Evolutionary conservation across 169 alveolate species (phyloP), one percentile per base, ranked within the genome.

Genomic region (Amoebophrya sp.): DNA sequence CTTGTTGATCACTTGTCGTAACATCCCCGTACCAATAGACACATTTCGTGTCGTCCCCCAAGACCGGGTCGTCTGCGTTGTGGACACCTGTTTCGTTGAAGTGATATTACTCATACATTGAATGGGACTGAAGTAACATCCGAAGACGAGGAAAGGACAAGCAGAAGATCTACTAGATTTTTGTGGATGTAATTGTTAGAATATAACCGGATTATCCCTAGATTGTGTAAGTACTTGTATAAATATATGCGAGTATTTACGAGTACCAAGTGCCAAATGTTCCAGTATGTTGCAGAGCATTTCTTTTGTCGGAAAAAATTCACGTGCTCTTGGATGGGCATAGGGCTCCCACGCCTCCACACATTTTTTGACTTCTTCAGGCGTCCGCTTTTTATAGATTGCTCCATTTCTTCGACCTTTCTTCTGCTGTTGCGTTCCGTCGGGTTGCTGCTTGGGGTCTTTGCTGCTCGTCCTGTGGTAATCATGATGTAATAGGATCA

Each of bases 11-110:
- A 47, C 91, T 93, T 83, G 91, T 93, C 24, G 94, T 93, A 41
- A 93, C 94, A 40, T 93, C 94, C 14, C 94, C 92, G 41, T 54
- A 90, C 94, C 94, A 93, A 38, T 91, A 93, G 36, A 93, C 94
- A 38, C 94, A 93, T 77, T 92, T 90, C 92, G 92, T 90, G 54
- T 93, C 94, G 0, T 47, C 91, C 0, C 94, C 94, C 41, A 92
- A 89, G 65, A 93, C 90, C 0, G 94, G 94, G 36, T 93, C 94
- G 26, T 91, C 93, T 33, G 39, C 41, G 89, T 53, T 89, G 92
- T 93, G 93, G 93, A 89, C 89, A 41, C 47, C 55, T 65, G 14
- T 90, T 1, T 39, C 53, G 34, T 41, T 90, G 2, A 41, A 90
- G 76, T 47, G 6, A 18, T 47, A 47, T 47, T n/a, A n/a, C n/a